Evolutionary conservation across 2,329 filamentous ascomycete species (phyloP), one percentile per base, ranked within the genome.

Genomic region (Verticillium nonalfalfae): DNA sequence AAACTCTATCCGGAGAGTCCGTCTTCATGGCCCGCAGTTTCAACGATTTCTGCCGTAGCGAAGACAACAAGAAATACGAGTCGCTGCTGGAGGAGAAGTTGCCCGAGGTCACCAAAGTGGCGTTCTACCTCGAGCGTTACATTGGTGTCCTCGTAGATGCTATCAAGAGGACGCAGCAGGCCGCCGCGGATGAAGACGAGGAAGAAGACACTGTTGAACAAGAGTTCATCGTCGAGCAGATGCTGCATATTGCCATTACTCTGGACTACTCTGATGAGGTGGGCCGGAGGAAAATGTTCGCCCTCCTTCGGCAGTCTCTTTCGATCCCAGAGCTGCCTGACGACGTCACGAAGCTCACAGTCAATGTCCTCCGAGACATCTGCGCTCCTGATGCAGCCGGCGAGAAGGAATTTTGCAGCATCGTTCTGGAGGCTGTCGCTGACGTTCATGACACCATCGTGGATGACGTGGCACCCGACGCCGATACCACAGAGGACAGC

Each of bases 221-320:
- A 68, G 94, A 98, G 74, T 99, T 99, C 68, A 90, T 97, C 64
- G 90, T 97, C 45, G 93, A 98, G 73, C 96, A 99, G 72, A 81
- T 99, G 61, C 86, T 99, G 39, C 90, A 97, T 68, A 96, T 99
- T 70, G 90, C 92, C 5, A 82, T 93, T 63, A 96, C 91, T 1
- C 84, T 98, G 58, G 95, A 99, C 75, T 99, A 98, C 75, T 93
- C 91, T n/a, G 95, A 99, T 71, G 95, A 98, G 74, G 91, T 97
- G 65, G 95, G 95, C 58, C 86, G 95, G 66, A 85, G 94, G 62
- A 96, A 97, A 78, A 98, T 99, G 93, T 97, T 96, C 73, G 87
- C 91, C 18, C 83, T 98, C 38, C 84, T 98, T 63, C 86, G 95
- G 60, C 91, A 96, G 72, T 89, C 90, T 1, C 79, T 99, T 15